These are phyloP conservation scores for Miscanthus sacchariflorus DNA, from an alignment of 202 grass and related monocot genomes.

Conservation along the genomic window DNA sequence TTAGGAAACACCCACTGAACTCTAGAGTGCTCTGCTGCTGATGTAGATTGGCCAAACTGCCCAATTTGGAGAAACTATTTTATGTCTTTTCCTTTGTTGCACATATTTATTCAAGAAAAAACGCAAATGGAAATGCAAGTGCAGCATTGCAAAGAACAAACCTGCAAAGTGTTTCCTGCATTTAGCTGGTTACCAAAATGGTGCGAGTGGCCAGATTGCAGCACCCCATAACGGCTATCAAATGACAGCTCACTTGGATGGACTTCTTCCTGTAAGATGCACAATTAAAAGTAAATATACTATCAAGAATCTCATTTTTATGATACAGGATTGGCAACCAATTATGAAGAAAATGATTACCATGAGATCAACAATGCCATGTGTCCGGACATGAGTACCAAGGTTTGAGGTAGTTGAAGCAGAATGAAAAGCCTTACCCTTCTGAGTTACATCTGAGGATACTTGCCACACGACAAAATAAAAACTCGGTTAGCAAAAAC, in stretches of 20 bases:
- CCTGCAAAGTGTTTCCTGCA: slow-evolving; percentile 58
- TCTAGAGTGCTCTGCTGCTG: slow-evolving; percentile 52
- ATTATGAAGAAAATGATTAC: slow-evolving; percentile 37
- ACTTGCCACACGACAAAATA: slow-evolving; percentile 33
- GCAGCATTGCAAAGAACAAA: slow-evolving; percentile 40
- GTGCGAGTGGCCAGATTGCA: slow-evolving; percentile 52
- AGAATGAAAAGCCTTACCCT: slow-evolving; percentile 61
- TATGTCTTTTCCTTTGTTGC: slow-evolving; percentile 23
- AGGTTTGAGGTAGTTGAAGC: slow-evolving; percentile 65
- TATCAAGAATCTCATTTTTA: background rate
- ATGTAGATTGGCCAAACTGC: slow-evolving; percentile 66
- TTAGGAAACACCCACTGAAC: slow-evolving; percentile 54
- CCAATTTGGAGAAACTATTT: slow-evolving; percentile 42
- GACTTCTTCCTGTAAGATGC: slow-evolving; percentile 67
- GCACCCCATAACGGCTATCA: slow-evolving; percentile 62
- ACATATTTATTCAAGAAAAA: slow-evolving; percentile 13
- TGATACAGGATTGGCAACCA: slow-evolving; percentile 25
- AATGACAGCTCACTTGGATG: slow-evolving; percentile 73
- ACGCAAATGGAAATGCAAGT: slow-evolving; percentile 29
- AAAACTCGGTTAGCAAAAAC: slow-evolving; percentile 29
- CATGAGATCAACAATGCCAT: slow-evolving; percentile 74
- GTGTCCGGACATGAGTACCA: slow-evolving; percentile 60
- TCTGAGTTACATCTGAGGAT: slow-evolving; percentile 58
- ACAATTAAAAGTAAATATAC: slow-evolving; percentile 33
- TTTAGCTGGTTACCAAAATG: slow-evolving; percentile 65